These are phyloP conservation scores for Cladobotryum mycophilum DNA, from an alignment of 2,329 filamentous ascomycete genomes.

Conservation along the genomic window DNA sequence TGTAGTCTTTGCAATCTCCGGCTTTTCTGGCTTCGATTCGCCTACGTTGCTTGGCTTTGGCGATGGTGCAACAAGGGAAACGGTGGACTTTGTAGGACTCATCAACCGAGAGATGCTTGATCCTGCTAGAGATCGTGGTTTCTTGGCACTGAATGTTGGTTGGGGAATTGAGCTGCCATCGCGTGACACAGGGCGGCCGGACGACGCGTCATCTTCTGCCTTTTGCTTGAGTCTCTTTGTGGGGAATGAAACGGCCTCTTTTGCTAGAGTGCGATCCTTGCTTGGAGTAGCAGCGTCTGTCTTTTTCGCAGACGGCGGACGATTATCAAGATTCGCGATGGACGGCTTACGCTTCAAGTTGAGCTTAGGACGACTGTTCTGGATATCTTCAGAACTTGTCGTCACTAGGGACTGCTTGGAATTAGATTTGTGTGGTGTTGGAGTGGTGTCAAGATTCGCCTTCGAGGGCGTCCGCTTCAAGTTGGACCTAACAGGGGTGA, in stretches of 20 bases:
- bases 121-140: constrained; percentile 30
- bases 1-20: constrained; percentile 30
- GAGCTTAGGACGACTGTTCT: constrained; percentile 29
- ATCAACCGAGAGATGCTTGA: constrained; percentile 53
- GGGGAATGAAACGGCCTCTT: constrained; percentile 22
- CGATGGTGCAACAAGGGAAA: constrained; percentile 34
- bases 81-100: constrained; percentile 67
- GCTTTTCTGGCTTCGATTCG: constrained; percentile 41
- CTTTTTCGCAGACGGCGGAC: constrained; percentile 22
- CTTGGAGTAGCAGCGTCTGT: constrained; percentile 14
- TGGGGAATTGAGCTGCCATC: constrained; percentile 44
- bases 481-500: constrained; percentile 40
- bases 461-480: constrained; percentile 41
- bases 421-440: constrained; percentile 29
- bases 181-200: constrained; percentile 52
- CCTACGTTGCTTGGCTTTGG: constrained; percentile 40
- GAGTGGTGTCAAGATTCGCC: constrained; percentile 33
- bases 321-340: constrained; percentile 26
- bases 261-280: constrained; percentile 12
- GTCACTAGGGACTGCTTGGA: constrained; percentile 52
- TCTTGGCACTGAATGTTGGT: constrained; percentile 31
- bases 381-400: constrained; percentile 59
- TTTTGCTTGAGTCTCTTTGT: constrained; percentile 68
- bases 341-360: constrained; percentile 28
- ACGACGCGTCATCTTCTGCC: constrained; percentile 62